Conservation (phyloP, 108 stramenopile species). For the Fragilaria radians region DNA sequence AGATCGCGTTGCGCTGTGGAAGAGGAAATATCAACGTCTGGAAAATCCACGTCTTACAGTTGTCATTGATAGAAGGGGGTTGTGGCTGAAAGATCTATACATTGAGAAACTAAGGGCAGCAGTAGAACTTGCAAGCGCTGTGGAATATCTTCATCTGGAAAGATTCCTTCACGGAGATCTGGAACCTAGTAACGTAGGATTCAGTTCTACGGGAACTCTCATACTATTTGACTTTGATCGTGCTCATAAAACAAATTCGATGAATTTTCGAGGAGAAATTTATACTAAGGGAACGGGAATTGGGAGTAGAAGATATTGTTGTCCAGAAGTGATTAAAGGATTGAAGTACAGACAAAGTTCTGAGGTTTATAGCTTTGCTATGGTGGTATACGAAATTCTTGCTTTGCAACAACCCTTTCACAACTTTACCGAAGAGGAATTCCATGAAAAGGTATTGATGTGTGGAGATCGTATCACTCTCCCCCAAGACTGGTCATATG, state of each 20-base stretch:
- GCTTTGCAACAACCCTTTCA: slow-evolving; percentile 56
- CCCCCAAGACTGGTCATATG: slow-evolving; percentile 20
- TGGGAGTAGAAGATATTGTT: slow-evolving; percentile 27
- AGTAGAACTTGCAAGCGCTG: slow-evolving; percentile 20
- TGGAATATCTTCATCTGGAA: slow-evolving; percentile 21
- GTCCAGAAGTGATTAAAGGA: slow-evolving; percentile 42
- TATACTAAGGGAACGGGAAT: slow-evolving; percentile 42
- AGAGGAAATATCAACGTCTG: not conserved
- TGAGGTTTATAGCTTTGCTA: slow-evolving; percentile 65
- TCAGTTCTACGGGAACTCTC: slow-evolving; percentile 1
- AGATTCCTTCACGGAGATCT: slow-evolving; percentile 27
- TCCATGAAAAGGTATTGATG: slow-evolving; percentile 27
- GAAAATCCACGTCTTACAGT: not conserved
- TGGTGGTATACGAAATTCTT: slow-evolving; percentile 67
- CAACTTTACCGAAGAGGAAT: slow-evolving; percentile 31
- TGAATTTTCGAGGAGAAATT: slow-evolving; percentile 30
- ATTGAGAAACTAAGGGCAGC: not conserved
- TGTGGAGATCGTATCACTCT: slow-evolving; percentile 26
- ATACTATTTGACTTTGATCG: slow-evolving; percentile 62
- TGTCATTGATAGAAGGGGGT: not conserved
- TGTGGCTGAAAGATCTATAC: not conserved
- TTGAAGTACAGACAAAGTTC: slow-evolving; percentile 46
- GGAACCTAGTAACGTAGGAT: slow-evolving; percentile 27
- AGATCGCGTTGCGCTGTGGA: not conserved
- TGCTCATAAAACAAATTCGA: slow-evolving; percentile 43